Base-by-base conservation (phyloP, 2,329 filamentous ascomycete genomes). In the Domatiomyces catenatus region DNA sequence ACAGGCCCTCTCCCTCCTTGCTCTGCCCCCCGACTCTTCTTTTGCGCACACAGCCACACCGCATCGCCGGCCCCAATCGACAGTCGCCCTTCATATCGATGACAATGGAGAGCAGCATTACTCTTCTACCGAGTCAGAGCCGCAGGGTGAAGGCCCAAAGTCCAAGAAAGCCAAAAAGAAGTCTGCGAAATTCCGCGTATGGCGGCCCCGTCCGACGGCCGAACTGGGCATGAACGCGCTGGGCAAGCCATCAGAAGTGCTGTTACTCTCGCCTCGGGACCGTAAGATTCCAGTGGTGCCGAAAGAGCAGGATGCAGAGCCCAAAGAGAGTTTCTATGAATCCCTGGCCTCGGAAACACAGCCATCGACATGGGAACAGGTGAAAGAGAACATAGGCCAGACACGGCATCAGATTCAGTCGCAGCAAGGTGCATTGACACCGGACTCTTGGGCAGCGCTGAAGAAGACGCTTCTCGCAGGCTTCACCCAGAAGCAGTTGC, bases 211-310 rank as follows among this genome's bases (percentile, higher is more conserved):
- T 19, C 52, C 47, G n/a, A 52, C 51, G 6, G 56, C 63, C 3
- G 44, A 59, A 6, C 61, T 69, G 7, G 61, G 60, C 32, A 61
- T 67, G 24, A 56, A 63, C 39, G 52, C 63, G 1, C 54, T 69
- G 7, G 67, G 67, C 24, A 59, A 64, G 47, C 66, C 66, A 1
- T 66, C 62, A 2, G 60, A 68, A 47, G 62, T 69, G 5, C 54
- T 69, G 22, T 58, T 69, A 20, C 58, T 69, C 7, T 57, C 59
- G 42, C 52, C 61, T 18, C 54, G 50, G 47, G 51, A 58, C 47
- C 61, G 60, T 15, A 51, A 48, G 42, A 53, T 54, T 32, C 54
- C 49, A 17, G 26, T 47, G n/a, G 51, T 51, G 2, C 53, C 51
- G 10, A 55, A 44, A n/a, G 22, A 58, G 18, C 53, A 54, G 24